phyloP scores from a whole-genome alignment of 2,329 filamentous ascomycete species.

The Colletotrichum melonis region DNA sequence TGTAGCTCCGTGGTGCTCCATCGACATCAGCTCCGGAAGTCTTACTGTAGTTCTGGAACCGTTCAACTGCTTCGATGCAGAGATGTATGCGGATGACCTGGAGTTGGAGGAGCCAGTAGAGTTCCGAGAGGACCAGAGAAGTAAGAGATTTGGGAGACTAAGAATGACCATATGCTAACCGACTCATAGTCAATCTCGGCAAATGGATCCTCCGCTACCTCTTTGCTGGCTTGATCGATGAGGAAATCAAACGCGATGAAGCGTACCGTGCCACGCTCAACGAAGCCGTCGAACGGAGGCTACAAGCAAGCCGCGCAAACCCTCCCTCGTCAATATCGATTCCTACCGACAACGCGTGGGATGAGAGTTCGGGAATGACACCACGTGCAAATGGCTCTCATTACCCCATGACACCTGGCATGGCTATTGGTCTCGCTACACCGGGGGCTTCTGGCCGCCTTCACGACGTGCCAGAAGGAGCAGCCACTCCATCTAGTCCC shows the following conservation, averaged over 20 bases:
- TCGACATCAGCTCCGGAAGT: slow-evolving; percentile 92
- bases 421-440: slow-evolving; percentile 83
- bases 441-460: slow-evolving; percentile 59
- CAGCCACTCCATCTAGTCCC: slow-evolving; percentile 54
- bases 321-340: slow-evolving; percentile 70
- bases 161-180: background rate
- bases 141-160: slow-evolving; percentile 58
- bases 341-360: slow-evolving; percentile 49
- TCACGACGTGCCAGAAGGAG: slow-evolving; percentile 61
- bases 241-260: slow-evolving; percentile 88
- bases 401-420: slow-evolving; percentile 75
- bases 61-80: slow-evolving; percentile 96
- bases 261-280: slow-evolving; percentile 77
- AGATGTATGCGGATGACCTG: slow-evolving; percentile 95
- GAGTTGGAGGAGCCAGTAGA: slow-evolving; percentile 78
- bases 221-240: slow-evolving; percentile 88
- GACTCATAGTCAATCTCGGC: slow-evolving; percentile 83
- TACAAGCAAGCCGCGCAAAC: slow-evolving; percentile 64
- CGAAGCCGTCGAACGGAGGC: slow-evolving; percentile 68
- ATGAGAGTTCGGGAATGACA: slow-evolving; percentile 55
- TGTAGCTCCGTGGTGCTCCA: slow-evolving; percentile 95
- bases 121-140: slow-evolving; percentile 93
- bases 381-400: slow-evolving; percentile 74
- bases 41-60: slow-evolving; percentile 92
- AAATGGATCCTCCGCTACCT: slow-evolving; percentile 96